Evolutionary conservation across 2,329 filamentous ascomycete species (phyloP), one percentile per base, ranked within the genome.

Genomic region (Graphiopsis chlorocephala): DNA sequence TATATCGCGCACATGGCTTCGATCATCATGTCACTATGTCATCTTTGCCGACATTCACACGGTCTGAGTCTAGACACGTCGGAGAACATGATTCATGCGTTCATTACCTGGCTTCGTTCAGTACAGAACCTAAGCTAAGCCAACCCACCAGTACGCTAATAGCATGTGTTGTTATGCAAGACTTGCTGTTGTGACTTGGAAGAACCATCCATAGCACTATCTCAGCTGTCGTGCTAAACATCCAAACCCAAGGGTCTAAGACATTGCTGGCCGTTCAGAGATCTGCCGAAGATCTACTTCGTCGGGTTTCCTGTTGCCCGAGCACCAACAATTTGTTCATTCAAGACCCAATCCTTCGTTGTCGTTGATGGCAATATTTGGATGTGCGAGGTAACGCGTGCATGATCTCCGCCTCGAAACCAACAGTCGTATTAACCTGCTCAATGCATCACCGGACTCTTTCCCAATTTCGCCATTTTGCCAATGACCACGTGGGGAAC

Each of bases 261-360:
- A 58, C 55, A 58, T 10, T 38, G 31, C 55, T 38, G 35, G 26
- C 35, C 55, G 31, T 58, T 20, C n/a, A 38, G 23, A 45, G 35
- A 58, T 58, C 35, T 58, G 35, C 55, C 35, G 35, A 45, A 20
- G 33, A n/a, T 58, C 55, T 58, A 12, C 38, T 45, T 45, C 38
- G 38, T 8, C n/a, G n/a, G 10, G 10, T 45, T n/a, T 6, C 38
- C 38, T 45, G n/a, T 45, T 45, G 7, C n/a, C 38, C n/a, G n/a
- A 45, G 38, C 38, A 45, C n/a, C 38, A 45, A 45, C n/a, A 45
- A 20, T 45, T 5, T 56, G n/a, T 31, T 56, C 31, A 8, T 55
- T 55, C 38, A 20, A 45, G 8, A 12, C 23, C n/a, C 38, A 45
- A 10, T 45, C 2, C n/a, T 20, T 4, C 38, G n/a, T 20, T 20